A percentile compares a stretch with the other conserved stretches of the same genome.
These are phyloP conservation scores for Paracoccidioides brasiliensis DNA, from an alignment of 2,329 filamentous ascomycete genomes.

Conservation along the genomic window DNA sequence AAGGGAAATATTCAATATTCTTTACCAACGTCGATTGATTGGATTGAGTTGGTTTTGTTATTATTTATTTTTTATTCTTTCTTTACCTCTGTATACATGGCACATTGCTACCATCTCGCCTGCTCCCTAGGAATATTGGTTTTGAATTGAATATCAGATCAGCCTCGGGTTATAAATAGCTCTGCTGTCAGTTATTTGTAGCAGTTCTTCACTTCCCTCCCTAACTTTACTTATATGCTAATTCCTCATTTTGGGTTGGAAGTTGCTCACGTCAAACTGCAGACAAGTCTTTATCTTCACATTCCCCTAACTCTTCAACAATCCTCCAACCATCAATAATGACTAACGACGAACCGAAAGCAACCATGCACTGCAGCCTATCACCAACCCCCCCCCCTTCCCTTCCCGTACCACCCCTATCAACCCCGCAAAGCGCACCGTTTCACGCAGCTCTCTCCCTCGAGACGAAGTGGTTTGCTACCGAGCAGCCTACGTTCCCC, in stretches of 20 bases:
- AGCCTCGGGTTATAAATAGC: background rate
- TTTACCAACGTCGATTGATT: background rate
- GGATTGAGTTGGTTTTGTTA: background rate
- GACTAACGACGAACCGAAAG: too few relatives aligned
- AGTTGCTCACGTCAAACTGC: too few relatives aligned
- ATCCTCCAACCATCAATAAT: background rate
- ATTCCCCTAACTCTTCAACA: too few relatives aligned
- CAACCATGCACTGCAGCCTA: background rate
- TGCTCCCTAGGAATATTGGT: background rate
- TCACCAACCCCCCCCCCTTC: background rate
- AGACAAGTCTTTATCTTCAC: too few relatives aligned
- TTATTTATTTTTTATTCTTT: background rate
- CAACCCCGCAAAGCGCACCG: constrained; percentile 9
- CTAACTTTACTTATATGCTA: background rate
- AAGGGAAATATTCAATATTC: background rate
- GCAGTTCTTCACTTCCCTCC: background rate
- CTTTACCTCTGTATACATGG: background rate
- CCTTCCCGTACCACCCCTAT: background rate
- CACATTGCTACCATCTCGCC: background rate
- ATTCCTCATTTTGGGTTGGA: too few relatives aligned
- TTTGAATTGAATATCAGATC: background rate
- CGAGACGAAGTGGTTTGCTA: constrained; percentile 19
- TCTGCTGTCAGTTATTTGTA: too few relatives aligned
- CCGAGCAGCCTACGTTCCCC: constrained; percentile 14
- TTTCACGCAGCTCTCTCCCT: constrained; percentile 14